Evolutionary conservation across 73 alveolate genomes (phyloP), one percentile per base, ranked within the genome.

Genomic region (Stentor roeselii): DNA sequence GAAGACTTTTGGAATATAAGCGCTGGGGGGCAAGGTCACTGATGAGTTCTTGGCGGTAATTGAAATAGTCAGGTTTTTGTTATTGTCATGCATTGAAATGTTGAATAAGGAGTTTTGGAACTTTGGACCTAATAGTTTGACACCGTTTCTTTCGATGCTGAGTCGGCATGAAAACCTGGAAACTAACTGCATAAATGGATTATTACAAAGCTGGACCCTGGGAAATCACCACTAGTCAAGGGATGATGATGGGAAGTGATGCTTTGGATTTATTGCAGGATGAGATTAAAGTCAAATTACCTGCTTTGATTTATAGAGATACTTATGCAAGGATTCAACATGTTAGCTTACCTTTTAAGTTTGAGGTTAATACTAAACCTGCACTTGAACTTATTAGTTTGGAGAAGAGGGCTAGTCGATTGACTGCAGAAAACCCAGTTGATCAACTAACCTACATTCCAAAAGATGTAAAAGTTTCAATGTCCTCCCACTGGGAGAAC

Each of bases 361-460:
- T 67, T 50, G 58, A 50, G 15, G 77, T 88, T 75, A 21, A 60
- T 74, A 78, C 93, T 27, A 84, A 88, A 35, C 85, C 83, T 50
- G 90, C 90, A 1, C 87, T 88, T 21, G 78, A 83, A 39, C 58
- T 84, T 4, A 61, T 84, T 2, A 83, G 87, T 67, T 88, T 82
- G 35, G 42, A 89, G 58, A 88, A 77, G 6, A 84, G 92, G 41
- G 76, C 89, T 11, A 35, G 59, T 27, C 75, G 37, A 34, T 42
- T 21, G 37, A 11, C 86, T 41, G 3, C 41, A 76, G 80, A 76
- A 86, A 21, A 27, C 27, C 78, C 76, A 3, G 83, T 92, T 0
- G 93, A 95, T 86, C 41, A 86, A 59, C 90, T 95, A 4, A 92
- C 92, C 59, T 58, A 86, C 39, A 85, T 86, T 35, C 99, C 99